Evolutionary conservation across 1,284 basidiomycete species (phyloP), one percentile per base, ranked within the genome.

Genomic region (Leccinum variabile): DNA sequence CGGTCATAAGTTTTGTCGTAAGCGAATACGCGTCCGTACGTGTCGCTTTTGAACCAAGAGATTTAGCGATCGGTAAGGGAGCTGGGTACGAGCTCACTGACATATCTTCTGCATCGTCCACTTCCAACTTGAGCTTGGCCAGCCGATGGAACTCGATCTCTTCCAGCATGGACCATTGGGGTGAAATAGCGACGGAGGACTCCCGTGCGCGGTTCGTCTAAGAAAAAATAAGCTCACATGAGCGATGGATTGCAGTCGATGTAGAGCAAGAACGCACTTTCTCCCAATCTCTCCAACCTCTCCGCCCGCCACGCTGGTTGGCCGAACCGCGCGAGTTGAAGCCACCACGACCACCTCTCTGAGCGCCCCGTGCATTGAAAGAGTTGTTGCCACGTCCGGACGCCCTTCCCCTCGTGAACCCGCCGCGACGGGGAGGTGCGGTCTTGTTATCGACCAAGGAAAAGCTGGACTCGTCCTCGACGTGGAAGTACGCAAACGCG

Each of bases 401-500:
- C 22, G 79, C 80, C 62, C 90, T 80, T 35, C 89, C 90, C 60
- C 90, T 82, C 30, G 76, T 75, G 68, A 89, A 89, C 5, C 78
- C 82, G 52, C 89, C 88, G 62, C 88, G 81, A 70, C 89, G 85
- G 50, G 86, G 81, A 54, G 85, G 79, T 55, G 84, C 79, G 57
- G 87, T 72, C 76, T 91, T 93, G 77, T 89, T 95, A 76, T 98
- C 96, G 60, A 99, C 97, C 57, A 99, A 84, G 53, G 94, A 97
- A 86, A 99, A 99, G 63, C 90, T 94, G 32, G 95, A 94, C 79
- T 99, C 97, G 75, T 99, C 97, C 78, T 99, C 97, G 67, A 93
- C 95, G 79, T 98, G 96, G 82, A 97, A 96, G 80, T 98, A 98
- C 32, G 95, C 93, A 75, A 98, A 98, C n/a, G 95, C 94, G 72